phyloP scores from a whole-genome alignment of 78 protist genomes.

The Dictyostelium brefeldianum region DNA sequence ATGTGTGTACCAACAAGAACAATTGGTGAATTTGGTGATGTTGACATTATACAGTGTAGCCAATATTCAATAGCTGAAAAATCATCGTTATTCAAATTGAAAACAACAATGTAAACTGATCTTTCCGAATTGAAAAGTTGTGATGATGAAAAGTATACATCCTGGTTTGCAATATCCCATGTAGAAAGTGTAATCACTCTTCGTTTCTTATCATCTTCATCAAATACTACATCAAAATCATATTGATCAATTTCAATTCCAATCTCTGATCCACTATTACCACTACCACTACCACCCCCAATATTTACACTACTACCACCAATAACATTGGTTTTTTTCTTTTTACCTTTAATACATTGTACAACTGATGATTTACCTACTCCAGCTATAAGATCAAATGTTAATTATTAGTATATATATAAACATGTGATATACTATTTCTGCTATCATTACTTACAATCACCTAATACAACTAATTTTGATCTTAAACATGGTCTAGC shows the following conservation, averaged over 20 bases:
- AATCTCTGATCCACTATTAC: neutral
- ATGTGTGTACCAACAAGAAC: slow-evolving; percentile 84
- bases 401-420: no score
- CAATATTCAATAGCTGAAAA: slow-evolving; percentile 69
- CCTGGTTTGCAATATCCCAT: slow-evolving; percentile 80
- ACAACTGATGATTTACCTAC: slow-evolving; percentile 66
- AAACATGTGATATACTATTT: neutral
- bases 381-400: no score
- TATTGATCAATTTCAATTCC: slow-evolving; percentile 77
- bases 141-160: slow-evolving; percentile 70
- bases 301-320: neutral
- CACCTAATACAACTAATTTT: slow-evolving; percentile 59
- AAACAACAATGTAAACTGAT: slow-evolving; percentile 73
- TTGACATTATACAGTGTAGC: slow-evolving; percentile 52
- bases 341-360: slow-evolving; percentile 61
- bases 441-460: slow-evolving; percentile 30
- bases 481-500: slow-evolving; percentile 74
- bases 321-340: slow-evolving; percentile 28
- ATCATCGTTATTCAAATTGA: slow-evolving; percentile 34
- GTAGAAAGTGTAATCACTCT: slow-evolving; percentile 45
- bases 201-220: slow-evolving; percentile 70
- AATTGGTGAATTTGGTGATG: slow-evolving; percentile 72
- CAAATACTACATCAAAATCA: slow-evolving; percentile 64
- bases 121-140: slow-evolving; percentile 75
- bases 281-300: neutral